Evolutionary conservation across 2,329 filamentous ascomycete genomes (phyloP).

Genomic region (Stachybotrys elegans): DNA sequence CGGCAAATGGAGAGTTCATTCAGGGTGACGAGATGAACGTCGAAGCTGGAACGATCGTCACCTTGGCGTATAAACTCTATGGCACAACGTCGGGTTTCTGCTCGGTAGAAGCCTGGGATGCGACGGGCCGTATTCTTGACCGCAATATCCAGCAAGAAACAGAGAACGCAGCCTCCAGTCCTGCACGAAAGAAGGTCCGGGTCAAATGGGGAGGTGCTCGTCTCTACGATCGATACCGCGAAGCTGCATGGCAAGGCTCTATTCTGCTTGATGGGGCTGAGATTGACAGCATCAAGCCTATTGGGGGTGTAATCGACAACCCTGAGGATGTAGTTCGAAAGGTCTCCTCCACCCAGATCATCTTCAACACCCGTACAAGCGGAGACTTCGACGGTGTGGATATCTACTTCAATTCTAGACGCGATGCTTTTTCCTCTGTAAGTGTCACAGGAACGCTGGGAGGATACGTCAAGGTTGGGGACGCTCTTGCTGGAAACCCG

Average conservation of each 20-base stretch:
- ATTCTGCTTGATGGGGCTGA: slow-evolving; percentile 14
- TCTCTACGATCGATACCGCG: slow-evolving; percentile 25
- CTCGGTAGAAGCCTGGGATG: slow-evolving; percentile 23
- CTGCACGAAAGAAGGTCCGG: slow-evolving; percentile 11
- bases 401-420: slow-evolving; percentile 10
- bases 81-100: slow-evolving; percentile 17
- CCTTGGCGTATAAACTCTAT: slow-evolving; percentile 18
- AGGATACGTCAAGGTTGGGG: slow-evolving; percentile 25
- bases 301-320: slow-evolving; percentile 19
- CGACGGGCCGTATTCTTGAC: slow-evolving; percentile 17
- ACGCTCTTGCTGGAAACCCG: slow-evolving; percentile 18
- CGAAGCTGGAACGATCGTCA: slow-evolving; percentile 8
- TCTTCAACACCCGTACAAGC: slow-evolving; percentile 20
- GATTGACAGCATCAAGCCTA: slow-evolving; percentile 13
- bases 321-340: slow-evolving; percentile 13
- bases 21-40: slow-evolving; percentile 21
- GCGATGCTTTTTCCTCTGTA: slow-evolving; percentile 6
- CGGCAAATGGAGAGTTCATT: slow-evolving; percentile 11
- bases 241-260: slow-evolving; percentile 25
- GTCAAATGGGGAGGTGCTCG: slow-evolving; percentile 26
- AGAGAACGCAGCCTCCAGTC: background rate
- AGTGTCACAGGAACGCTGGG: slow-evolving; percentile 17
- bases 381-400: slow-evolving; percentile 24
- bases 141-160: slow-evolving; percentile 18
- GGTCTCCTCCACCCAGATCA: slow-evolving; percentile 10